Conservation (phyloP, 2,329 filamentous ascomycete genomes). For the Arthrobotrys iridis region DNA sequence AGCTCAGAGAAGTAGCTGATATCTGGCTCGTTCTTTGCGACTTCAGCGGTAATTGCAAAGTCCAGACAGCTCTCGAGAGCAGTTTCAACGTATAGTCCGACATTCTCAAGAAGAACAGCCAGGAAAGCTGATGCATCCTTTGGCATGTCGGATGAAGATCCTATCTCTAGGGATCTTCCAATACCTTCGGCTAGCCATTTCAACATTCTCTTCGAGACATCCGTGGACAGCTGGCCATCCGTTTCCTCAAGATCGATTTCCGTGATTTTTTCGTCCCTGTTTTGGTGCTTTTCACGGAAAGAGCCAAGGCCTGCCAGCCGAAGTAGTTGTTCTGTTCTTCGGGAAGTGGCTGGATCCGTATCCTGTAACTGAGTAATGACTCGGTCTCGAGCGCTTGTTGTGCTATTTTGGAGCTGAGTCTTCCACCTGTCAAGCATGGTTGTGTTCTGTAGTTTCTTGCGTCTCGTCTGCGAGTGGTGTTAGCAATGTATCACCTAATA, state of each 20-base stretch:
- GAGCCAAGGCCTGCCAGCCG: conserved; percentile 75
- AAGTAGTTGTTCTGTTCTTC: conserved; percentile 87
- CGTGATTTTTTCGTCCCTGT: conserved; percentile 56
- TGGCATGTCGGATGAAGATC: conserved; percentile 79
- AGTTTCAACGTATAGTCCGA: conserved; percentile 69
- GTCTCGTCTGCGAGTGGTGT: conserved; percentile 60
- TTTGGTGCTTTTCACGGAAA: conserved; percentile 62
- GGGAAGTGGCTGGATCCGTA: conserved; percentile 66
- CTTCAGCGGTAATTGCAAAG: conserved; percentile 78
- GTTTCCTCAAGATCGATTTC: conserved; percentile 68
- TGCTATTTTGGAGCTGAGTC: conserved; percentile 51
- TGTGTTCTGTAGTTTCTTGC: conserved; percentile 74
- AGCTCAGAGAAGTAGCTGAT: conserved; percentile 82
- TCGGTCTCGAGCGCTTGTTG: conserved; percentile 55
- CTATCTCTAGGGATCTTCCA: conserved; percentile 88
- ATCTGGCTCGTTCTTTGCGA: conserved; percentile 83
- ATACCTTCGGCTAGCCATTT: conserved; percentile 97
- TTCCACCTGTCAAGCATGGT: conserved; percentile 57
- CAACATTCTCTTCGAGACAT: conserved; percentile 96
- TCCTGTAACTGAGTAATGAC: conserved; percentile 54
- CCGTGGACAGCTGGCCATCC: conserved; percentile 82
- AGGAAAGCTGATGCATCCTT: conserved; percentile 51
- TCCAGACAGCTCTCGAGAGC: conserved; percentile 76
- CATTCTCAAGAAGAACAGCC: conserved; percentile 52
- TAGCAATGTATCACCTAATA: neutral